phyloP scores from a whole-genome alignment of 352 stramenopile genomes.

The Globisporangium uncinulatum region DNA sequence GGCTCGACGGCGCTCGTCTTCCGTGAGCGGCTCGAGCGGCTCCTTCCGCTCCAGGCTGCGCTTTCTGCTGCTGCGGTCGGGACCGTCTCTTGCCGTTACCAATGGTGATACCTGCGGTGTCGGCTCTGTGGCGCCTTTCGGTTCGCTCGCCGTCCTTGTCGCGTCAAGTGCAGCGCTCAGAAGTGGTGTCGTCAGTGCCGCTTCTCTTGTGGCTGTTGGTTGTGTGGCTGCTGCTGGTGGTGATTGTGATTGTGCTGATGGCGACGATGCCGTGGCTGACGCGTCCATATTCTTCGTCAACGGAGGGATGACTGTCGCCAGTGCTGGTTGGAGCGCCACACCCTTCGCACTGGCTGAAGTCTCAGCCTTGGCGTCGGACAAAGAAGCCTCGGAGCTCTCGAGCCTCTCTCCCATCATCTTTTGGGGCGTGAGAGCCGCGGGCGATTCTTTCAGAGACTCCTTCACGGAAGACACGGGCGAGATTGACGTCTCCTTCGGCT shows the following conservation, averaged over 20 bases:
- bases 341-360: no score
- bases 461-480: conserved; percentile 14
- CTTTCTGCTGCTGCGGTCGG: conserved; percentile 27
- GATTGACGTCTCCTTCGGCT: conserved; percentile 15
- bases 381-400: neutral
- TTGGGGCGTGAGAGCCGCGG: neutral
- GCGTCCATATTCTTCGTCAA: no score
- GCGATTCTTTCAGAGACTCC: conserved; percentile 9
- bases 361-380: neutral
- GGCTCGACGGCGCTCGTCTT: conserved; percentile 52
- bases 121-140: neutral
- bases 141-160: neutral
- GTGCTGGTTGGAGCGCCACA: neutral
- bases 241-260: no score
- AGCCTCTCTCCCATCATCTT: conserved; percentile 5
- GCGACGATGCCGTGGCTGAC: no score
- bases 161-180: neutral
- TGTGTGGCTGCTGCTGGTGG: neutral
- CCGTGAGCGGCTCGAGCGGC: conserved; percentile 26
- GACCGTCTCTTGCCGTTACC: neutral
- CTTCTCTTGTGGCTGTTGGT: neutral
- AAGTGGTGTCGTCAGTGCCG: no score
- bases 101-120: neutral
- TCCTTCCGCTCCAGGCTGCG: conserved; percentile 29
- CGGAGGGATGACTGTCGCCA: neutral